Base-by-base conservation (phyloP, 371 early-diverging fungal genomes). In the Mycotypha africana region DNA sequence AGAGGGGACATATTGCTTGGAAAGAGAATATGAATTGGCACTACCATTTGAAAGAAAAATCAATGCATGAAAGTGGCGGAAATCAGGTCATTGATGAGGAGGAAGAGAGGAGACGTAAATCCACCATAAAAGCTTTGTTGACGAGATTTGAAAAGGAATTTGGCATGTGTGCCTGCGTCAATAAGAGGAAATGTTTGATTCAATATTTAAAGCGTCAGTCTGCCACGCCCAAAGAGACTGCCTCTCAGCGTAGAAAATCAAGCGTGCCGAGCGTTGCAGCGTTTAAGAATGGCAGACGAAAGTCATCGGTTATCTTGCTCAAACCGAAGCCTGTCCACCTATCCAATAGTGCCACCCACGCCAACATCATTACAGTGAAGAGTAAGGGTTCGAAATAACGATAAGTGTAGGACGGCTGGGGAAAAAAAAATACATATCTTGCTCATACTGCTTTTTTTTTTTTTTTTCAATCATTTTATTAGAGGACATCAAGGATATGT, bases 151-250 rank as follows among this genome's bases (percentile, higher is more conserved):
- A 50, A 35, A 43, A 68, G 46, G 71, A 62, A 17, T 51, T 76
- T 67, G 66, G 75, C 26, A 34, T 49, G 25, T 56, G 70, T 67
- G 63, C 77, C 43, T 73, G 76, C 56, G 24, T 60, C 26, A 70
- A 71, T 62, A 42, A 61, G 42, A 32, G 67, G 25, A 26, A 61
- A 42, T 65, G 74, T 30, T 45, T 68, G 28, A 62, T 67, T 33
- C 60, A 69, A 40, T 49, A 62, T 26, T 41, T 64, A 8, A 49
- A 38, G 25, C 58, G 39, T 35, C 61, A 58, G 40, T 44, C 43
- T 26, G 23, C 41, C 2, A 24, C 24, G 5, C 22, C 36, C 10
- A 38, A 55, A 40, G 33, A 41, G 38, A 48, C 31, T 12, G 17
- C 51, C 4, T 9, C n/a, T 9, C 11, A 28, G 5, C 5, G 11